phyloP scores from a whole-genome alignment of 2,329 filamentous ascomycete genomes.

The Fusarium sp. region DNA sequence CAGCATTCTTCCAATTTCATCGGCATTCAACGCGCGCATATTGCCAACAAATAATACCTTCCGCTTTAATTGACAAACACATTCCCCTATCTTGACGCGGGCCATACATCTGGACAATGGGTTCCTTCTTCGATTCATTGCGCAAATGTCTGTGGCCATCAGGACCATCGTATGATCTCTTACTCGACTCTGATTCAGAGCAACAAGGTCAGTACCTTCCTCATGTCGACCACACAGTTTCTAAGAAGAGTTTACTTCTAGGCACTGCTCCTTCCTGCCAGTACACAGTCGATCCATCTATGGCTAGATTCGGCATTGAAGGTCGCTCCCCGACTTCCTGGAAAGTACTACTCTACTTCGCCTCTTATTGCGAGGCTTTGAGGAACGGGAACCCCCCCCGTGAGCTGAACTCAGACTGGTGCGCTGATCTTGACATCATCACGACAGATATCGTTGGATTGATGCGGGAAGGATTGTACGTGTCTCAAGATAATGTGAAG shows the following conservation, averaged over 20 bases:
- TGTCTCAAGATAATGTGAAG: neutral
- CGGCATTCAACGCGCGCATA: too few relatives aligned
- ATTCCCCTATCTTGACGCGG: too few relatives aligned
- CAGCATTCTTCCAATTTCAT: too few relatives aligned
- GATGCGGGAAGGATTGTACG: neutral
- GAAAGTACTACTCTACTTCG: rapidly evolving
- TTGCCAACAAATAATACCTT: too few relatives aligned
- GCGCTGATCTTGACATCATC: rapidly evolving
- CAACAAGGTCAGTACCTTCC: neutral
- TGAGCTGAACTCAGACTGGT: neutral
- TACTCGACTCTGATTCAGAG: neutral
- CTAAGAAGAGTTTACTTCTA: neutral
- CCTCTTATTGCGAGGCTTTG: neutral
- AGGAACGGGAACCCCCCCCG: too few relatives aligned
- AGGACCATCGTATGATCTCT: neutral
- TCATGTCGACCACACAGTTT: neutral
- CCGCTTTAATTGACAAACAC: too few relatives aligned
- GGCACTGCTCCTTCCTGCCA: neutral
- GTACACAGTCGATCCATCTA: neutral
- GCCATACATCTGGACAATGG: neutral
- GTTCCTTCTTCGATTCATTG: neutral
- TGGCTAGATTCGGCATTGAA: neutral
- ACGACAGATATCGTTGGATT: neutral
- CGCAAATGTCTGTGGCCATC: neutral
- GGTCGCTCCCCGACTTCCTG: neutral